Conservation (phyloP, 2,329 filamentous ascomycete genomes). For the Pyrenochaeta sp. region DNA sequence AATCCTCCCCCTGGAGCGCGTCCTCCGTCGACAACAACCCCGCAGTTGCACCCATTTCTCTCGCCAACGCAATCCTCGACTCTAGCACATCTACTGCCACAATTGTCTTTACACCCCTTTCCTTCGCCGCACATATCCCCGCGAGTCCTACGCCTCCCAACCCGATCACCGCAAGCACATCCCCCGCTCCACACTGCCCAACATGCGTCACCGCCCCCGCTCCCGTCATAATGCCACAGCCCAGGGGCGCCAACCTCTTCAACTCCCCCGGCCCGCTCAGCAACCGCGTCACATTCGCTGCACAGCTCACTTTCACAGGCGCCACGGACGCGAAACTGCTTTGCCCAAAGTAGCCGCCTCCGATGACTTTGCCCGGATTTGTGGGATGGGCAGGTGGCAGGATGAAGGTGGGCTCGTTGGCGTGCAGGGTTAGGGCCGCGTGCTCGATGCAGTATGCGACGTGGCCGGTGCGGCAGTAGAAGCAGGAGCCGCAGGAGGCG, state of each 20-base stretch:
- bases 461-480: slow-evolving; percentile 55
- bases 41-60: slow-evolving; percentile 41
- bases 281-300: slow-evolving; percentile 54
- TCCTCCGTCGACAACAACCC: slow-evolving; percentile 15
- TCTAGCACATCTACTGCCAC: slow-evolving; percentile 48
- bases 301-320: slow-evolving; percentile 50
- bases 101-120: slow-evolving; percentile 45
- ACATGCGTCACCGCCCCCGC: slow-evolving; percentile 52
- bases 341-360: slow-evolving; percentile 59
- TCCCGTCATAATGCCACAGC: slow-evolving; percentile 58
- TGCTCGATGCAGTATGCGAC: slow-evolving; percentile 59
- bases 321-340: slow-evolving; percentile 53
- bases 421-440: slow-evolving; percentile 14
- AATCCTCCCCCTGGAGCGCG: slow-evolving; percentile 15
- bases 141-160: slow-evolving; percentile 56
- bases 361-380: slow-evolving; percentile 29
- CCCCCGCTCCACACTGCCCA: slow-evolving; percentile 41
- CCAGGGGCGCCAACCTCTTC: slow-evolving; percentile 54
- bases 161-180: slow-evolving; percentile 53
- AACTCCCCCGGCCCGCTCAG: slow-evolving; percentile 49
- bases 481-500: slow-evolving; percentile 55
- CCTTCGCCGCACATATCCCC: slow-evolving; percentile 51
- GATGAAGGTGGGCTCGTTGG: slow-evolving; percentile 56
- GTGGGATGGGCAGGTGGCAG: slow-evolving; percentile 22
- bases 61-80: slow-evolving; percentile 44